Percentiles rank a stretch among this genome's conserved stretches.
phyloP scores from a whole-genome alignment of 179 eudicot species.

The Silene coronaria region DNA sequence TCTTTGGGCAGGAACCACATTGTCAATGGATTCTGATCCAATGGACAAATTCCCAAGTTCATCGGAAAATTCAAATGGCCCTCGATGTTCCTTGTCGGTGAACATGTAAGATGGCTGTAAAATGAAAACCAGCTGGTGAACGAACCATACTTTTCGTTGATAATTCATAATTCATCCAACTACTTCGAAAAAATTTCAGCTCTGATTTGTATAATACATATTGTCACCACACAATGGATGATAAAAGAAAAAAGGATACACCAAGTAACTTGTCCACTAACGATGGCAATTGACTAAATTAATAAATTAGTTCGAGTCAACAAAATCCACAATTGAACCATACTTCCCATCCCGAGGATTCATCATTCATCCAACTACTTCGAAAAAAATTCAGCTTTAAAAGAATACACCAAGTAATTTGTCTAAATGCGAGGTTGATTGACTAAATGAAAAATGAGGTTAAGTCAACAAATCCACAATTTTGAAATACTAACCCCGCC shows the following conservation, averaged over 20 bases:
- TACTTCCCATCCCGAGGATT: background rate
- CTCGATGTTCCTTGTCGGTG: conserved; percentile 93
- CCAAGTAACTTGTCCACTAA: background rate
- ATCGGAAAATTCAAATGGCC: conserved; percentile 87
- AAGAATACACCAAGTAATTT: background rate
- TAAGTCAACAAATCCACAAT: too few species aligned
- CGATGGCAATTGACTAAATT: background rate
- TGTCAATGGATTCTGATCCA: conserved; percentile 46
- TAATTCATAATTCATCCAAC: background rate
- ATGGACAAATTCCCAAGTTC: conserved; percentile 65
- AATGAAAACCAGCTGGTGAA: background rate
- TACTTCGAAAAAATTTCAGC: background rate
- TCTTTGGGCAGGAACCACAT: conserved; percentile 48
- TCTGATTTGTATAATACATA: background rate
- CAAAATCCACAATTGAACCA: background rate
- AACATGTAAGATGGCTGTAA: conserved; percentile 98
- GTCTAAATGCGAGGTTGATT: background rate
- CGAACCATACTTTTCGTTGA: background rate
- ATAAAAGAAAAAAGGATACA: background rate
- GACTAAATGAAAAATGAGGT: too few species aligned
- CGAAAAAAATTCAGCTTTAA: background rate
- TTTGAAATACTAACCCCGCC: background rate
- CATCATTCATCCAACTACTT: background rate
- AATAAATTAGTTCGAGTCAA: too few species aligned
- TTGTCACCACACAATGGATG: background rate